Conservation (phyloP, 2,329 filamentous ascomycete genomes). For the Pseudocercospora macadamiae region DNA sequence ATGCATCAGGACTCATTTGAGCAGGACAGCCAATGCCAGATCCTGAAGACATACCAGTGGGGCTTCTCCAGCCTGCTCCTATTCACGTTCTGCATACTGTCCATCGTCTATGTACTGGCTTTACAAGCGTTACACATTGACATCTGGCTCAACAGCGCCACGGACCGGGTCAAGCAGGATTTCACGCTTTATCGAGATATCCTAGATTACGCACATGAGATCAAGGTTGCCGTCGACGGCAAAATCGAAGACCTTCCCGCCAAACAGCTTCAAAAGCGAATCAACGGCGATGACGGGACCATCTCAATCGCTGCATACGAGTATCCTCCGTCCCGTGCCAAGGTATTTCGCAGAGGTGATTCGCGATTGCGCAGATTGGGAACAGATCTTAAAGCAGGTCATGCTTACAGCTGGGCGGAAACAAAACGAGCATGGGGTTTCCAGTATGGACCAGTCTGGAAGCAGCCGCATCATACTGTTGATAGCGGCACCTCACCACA, state of each 20-base stretch:
- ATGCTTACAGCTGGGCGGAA: slow-evolving; percentile 14
- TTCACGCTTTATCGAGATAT: slow-evolving; percentile 20
- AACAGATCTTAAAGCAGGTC: slow-evolving; percentile 9
- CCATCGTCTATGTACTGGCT: slow-evolving; percentile 4
- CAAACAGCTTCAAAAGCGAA: slow-evolving; percentile 11
- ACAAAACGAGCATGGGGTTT: slow-evolving; percentile 14
- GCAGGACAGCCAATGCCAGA: slow-evolving; percentile 8
- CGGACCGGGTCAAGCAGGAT: slow-evolving; percentile 8
- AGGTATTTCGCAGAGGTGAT: slow-evolving; percentile 2
- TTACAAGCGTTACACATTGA: slow-evolving; percentile 15
- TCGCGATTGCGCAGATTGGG: slow-evolving; percentile 4
- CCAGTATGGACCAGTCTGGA: slow-evolving; percentile 12
- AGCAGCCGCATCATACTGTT: neutral
- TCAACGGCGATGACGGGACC: neutral
- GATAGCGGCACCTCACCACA: neutral
- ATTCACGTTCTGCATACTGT: slow-evolving; percentile 22
- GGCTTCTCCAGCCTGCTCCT: slow-evolving; percentile 23
- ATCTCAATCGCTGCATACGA: slow-evolving; percentile 10
- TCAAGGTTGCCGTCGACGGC: slow-evolving; percentile 12
- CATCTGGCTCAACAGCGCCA: slow-evolving; percentile 12
- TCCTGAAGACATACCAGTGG: slow-evolving; percentile 16
- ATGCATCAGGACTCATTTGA: slow-evolving; percentile 1
- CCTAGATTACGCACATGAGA: slow-evolving; percentile 17
- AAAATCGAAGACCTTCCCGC: slow-evolving; percentile 14
- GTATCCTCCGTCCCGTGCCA: slow-evolving; percentile 11